Conservation (phyloP, 2,329 filamentous ascomycete genomes). For the Fonsecaea pugnacius region DNA sequence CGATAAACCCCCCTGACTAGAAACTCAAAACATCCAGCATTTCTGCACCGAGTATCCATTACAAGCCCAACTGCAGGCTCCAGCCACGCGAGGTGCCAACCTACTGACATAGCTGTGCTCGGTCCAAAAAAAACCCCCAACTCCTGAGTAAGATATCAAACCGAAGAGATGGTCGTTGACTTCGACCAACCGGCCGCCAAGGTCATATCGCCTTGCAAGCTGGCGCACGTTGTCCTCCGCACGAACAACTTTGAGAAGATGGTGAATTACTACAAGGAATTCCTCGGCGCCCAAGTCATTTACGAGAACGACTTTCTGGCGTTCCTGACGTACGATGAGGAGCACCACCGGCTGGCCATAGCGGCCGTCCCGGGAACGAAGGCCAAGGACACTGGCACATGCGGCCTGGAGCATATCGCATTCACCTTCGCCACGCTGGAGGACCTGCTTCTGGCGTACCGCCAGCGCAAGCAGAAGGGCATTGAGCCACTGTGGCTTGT, state of each 20-base stretch:
- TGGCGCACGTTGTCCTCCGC: constrained; percentile 24
- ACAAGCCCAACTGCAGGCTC: too few species aligned
- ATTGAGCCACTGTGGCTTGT: constrained; percentile 48
- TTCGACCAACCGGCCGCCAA: constrained; percentile 8
- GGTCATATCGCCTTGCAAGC: constrained; percentile 10
- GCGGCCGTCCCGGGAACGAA: constrained; percentile 37
- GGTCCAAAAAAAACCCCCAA: too few species aligned
- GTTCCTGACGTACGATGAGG: too few species aligned
- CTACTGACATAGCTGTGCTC: too few species aligned
- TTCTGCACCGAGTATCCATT: too few species aligned
- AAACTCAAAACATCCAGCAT: too few species aligned
- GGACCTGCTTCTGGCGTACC: constrained; percentile 46
- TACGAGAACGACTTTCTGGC: constrained; percentile 10
- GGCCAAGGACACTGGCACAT: constrained; percentile 34
- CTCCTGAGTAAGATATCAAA: too few species aligned
- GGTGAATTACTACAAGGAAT: constrained; percentile 11
- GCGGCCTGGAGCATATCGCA: constrained; percentile 50
- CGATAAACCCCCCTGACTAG: too few species aligned
- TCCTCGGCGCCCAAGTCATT: constrained; percentile 7
- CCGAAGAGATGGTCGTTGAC: background rate
- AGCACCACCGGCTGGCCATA: constrained; percentile 51
- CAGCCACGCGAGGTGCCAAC: too few species aligned
- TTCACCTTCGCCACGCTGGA: constrained; percentile 47
- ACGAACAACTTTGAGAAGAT: constrained; percentile 16
- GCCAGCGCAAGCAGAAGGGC: constrained; percentile 34